phyloP scores from a whole-genome alignment of 2,329 filamentous ascomycete genomes.

The Arthroderma sp. region DNA sequence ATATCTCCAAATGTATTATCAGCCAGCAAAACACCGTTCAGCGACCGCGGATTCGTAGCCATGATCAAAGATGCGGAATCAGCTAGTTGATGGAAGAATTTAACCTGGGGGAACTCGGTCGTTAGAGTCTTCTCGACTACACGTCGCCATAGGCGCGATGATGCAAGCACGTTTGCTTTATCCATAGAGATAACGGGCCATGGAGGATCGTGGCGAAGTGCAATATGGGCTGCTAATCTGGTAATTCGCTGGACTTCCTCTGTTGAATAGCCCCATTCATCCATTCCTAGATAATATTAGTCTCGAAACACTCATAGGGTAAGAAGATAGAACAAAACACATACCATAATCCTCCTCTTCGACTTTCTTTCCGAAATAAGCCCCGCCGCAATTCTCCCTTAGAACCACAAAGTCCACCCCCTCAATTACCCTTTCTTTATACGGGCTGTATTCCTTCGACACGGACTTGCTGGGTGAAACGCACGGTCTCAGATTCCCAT shows the following conservation, averaged over 20 bases:
- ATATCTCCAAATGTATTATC: slow-evolving; percentile 91
- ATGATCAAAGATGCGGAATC: slow-evolving; percentile 85
- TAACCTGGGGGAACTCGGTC: slow-evolving; percentile 71
- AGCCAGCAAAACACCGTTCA: slow-evolving; percentile 80
- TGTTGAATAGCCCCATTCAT: slow-evolving; percentile 73
- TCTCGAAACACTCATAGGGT: slow-evolving; percentile 30
- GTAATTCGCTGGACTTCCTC: slow-evolving; percentile 72
- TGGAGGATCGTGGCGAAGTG: slow-evolving; percentile 56
- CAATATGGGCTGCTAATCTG: slow-evolving; percentile 62
- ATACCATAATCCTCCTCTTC: slow-evolving; percentile 25
- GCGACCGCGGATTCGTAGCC: slow-evolving; percentile 69
- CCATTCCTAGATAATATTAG: slow-evolving; percentile 34
- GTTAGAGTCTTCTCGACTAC: slow-evolving; percentile 67
- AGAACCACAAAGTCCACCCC: slow-evolving; percentile 66
- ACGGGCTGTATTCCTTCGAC: slow-evolving; percentile 65
- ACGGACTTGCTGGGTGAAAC: slow-evolving; percentile 49
- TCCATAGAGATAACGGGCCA: slow-evolving; percentile 71
- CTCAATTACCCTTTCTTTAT: slow-evolving; percentile 66
- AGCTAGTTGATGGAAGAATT: slow-evolving; percentile 73
- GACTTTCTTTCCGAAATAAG: slow-evolving; percentile 29
- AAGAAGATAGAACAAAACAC: neutral
- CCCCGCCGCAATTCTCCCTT: slow-evolving; percentile 31
- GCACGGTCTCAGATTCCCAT: slow-evolving; percentile 77
- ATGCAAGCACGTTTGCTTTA: slow-evolving; percentile 88
- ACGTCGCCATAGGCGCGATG: slow-evolving; percentile 71